Conservation (phyloP, 1,284 basidiomycete genomes). For the Ustilago tritici region DNA sequence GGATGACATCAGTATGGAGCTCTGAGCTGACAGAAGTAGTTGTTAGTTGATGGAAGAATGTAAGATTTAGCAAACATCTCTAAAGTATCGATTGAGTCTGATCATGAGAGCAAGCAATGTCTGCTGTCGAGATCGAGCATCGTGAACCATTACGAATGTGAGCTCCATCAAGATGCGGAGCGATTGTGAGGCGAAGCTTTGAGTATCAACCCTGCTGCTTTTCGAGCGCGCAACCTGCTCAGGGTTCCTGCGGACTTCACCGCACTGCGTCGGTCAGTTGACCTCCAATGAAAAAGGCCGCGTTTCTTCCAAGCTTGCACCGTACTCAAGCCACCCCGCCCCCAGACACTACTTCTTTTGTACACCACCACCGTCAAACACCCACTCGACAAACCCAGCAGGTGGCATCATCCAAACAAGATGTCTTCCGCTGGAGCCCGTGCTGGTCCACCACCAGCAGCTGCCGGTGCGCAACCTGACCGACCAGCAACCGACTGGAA, state of each 20-base stretch:
- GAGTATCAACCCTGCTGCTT: neutral
- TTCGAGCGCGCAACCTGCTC: neutral
- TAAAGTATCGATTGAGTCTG: neutral
- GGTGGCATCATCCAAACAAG: neutral
- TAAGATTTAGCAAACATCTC: neutral
- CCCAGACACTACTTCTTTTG: neutral
- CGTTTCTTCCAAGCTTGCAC: neutral
- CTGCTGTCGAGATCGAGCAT: neutral
- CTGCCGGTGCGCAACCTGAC: conserved; percentile 3
- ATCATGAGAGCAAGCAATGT: neutral
- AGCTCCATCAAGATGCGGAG: neutral
- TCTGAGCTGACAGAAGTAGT: conserved; percentile 6
- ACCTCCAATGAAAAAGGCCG: neutral
- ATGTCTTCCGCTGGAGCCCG: conserved; percentile 13
- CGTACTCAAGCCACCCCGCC: neutral
- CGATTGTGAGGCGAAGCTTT: neutral
- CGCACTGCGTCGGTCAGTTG: neutral
- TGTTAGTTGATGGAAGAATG: neutral
- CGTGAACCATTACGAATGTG: neutral
- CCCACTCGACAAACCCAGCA: neutral
- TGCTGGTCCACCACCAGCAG: conserved; percentile 7
- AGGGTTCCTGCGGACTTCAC: neutral
- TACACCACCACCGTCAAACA: neutral
- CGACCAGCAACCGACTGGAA: conserved; percentile 40
- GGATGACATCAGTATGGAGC: conserved; percentile 43